Evolutionary conservation across 1,284 basidiomycete genomes (phyloP).

Genomic region (Stygiomarasmius scandens): DNA sequence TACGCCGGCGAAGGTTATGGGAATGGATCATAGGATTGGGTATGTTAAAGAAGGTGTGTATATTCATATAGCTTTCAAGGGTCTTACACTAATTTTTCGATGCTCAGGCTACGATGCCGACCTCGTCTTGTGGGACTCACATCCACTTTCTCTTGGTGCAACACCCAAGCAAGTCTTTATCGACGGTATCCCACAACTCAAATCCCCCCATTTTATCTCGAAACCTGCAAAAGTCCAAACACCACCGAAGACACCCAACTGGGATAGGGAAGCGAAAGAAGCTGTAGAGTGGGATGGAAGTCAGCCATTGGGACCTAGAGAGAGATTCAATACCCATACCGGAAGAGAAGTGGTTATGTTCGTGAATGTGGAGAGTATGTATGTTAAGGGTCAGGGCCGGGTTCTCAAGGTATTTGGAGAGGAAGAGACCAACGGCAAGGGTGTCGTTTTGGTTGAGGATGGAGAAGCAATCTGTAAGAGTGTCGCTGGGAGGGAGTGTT

Average conservation of each 20-base stretch:
- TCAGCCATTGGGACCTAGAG: constrained; percentile 55
- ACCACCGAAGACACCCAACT: constrained; percentile 59
- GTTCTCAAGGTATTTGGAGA: constrained; percentile 32
- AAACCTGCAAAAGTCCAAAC: constrained; percentile 54
- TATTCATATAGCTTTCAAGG: constrained; percentile 4
- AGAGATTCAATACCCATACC: neutral
- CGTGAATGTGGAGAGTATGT: constrained; percentile 57
- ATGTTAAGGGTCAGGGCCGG: constrained; percentile 32
- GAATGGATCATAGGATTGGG: constrained; percentile 83
- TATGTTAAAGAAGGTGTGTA: constrained; percentile 63
- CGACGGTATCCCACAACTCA: constrained; percentile 68
- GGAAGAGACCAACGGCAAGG: constrained; percentile 20
- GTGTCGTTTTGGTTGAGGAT: constrained; percentile 42
- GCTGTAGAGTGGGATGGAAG: constrained; percentile 68
- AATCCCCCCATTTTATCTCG: constrained; percentile 38
- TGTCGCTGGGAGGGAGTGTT: constrained; percentile 1
- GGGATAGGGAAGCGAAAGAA: constrained; percentile 53
- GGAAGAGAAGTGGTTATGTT: constrained; percentile 49
- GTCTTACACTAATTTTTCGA: constrained; percentile 3
- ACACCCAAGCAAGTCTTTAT: constrained; percentile 77
- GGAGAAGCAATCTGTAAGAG: constrained; percentile 49
- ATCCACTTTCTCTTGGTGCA: constrained; percentile 76
- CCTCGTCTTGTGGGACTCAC: constrained; percentile 71
- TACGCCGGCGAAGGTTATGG: constrained; percentile 76
- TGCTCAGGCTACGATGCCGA: constrained; percentile 33